These are phyloP conservation scores for Tetracladium setigerum DNA, from an alignment of 495 filamentous ascomycete species.

Conservation along the genomic window DNA sequence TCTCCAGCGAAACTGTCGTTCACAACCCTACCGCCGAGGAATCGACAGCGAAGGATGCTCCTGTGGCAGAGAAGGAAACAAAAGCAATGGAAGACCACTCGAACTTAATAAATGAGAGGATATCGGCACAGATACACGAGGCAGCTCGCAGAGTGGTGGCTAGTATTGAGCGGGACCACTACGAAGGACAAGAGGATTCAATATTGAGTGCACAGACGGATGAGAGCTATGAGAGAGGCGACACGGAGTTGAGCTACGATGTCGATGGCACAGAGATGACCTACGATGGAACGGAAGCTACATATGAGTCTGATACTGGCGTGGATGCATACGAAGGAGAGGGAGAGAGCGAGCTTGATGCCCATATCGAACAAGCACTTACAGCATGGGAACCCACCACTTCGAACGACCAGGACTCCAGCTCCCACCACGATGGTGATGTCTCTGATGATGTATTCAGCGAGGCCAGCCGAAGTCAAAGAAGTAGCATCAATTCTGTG, in stretches of 20 bases:
- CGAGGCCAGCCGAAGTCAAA: slow-evolving; percentile 36
- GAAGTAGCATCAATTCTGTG: slow-evolving; percentile 23
- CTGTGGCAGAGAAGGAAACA: slow-evolving; percentile 3
- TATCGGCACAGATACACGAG: slow-evolving; percentile 31
- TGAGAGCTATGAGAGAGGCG: slow-evolving; percentile 18
- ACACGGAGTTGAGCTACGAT: slow-evolving; percentile 18
- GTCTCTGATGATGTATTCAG: slow-evolving; percentile 45
- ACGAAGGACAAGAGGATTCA: slow-evolving; percentile 23
- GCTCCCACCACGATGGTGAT: slow-evolving; percentile 38
- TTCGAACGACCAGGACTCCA: slow-evolving; percentile 5
- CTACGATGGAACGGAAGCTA: slow-evolving; percentile 14
- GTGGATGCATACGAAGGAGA: slow-evolving; percentile 2
- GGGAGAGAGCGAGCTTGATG: not conserved
- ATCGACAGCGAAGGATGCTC: not conserved
- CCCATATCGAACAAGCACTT: not conserved
- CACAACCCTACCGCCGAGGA: not conserved
- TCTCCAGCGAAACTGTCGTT: slow-evolving; percentile 11
- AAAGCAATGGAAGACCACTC: slow-evolving; percentile 15
- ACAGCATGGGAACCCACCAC: slow-evolving; percentile 8
- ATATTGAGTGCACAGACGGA: slow-evolving; percentile 26
- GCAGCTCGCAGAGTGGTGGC: slow-evolving; percentile 33
- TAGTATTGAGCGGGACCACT: slow-evolving; percentile 27
- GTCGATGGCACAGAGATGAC: slow-evolving; percentile 14
- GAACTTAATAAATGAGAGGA: slow-evolving; percentile 13
- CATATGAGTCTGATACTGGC: slow-evolving; percentile 16